Percentiles rank a stretch among this genome's conserved stretches.
Evolutionary conservation across 2,329 filamentous ascomycete species (phyloP).

Genomic region (Penicillium sp.): DNA sequence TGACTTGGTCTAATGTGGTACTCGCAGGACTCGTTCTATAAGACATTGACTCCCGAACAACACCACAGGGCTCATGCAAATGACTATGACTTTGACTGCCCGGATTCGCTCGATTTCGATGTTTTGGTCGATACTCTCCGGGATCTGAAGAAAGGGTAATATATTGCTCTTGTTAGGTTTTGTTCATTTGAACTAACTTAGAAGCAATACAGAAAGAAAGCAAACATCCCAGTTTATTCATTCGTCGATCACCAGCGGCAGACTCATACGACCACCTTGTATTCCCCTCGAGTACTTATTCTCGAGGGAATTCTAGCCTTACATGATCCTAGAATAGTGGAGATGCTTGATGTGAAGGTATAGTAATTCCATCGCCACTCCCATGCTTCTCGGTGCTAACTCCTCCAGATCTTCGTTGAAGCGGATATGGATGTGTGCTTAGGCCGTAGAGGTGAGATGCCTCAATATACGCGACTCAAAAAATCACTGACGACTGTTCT

Average conservation of each 20-base stretch:
- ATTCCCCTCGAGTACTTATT: conserved; percentile 93
- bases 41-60: conserved; percentile 74
- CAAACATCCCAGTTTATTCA: conserved; percentile 91
- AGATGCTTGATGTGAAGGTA: conserved; percentile 87
- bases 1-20: conserved; percentile 4
- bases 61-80: conserved; percentile 79
- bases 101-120: conserved; percentile 93
- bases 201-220: conserved; percentile 41
- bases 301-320: conserved; percentile 94
- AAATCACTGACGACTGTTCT: conserved; percentile 22
- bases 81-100: conserved; percentile 94
- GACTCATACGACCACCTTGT: conserved; percentile 77
- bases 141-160: conserved; percentile 89
- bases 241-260: conserved; percentile 85
- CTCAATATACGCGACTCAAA: background rate
- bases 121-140: conserved; percentile 71
- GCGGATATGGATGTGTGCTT: conserved; percentile 93
- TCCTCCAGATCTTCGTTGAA: conserved; percentile 77
- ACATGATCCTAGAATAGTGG: conserved; percentile 78
- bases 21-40: conserved; percentile 90
- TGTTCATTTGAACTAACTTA: conserved; percentile 4
- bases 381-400: conserved; percentile 3
- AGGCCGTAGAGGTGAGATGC: conserved; percentile 69
- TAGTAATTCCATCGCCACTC: conserved; percentile 10
- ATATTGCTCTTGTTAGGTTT: background rate